Base-by-base conservation (phyloP, 352 stramenopile genomes). In the Phytopythium mirpurense region DNA sequence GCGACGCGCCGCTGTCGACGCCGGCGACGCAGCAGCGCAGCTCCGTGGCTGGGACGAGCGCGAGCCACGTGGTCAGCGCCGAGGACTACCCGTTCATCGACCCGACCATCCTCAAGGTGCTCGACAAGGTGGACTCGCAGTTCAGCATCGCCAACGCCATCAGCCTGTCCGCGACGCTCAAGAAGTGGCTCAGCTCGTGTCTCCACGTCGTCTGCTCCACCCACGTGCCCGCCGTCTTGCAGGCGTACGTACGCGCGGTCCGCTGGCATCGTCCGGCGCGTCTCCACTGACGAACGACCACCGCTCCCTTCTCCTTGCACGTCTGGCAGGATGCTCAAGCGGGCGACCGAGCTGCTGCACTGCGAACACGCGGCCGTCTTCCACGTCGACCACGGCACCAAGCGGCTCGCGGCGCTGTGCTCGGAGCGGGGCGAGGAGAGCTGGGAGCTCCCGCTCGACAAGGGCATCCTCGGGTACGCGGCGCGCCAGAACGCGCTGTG, bases 141-240 rank as follows among this genome's bases (percentile, higher is more conserved):
- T 91, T 91, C 67, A 89, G 76, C 55, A 91, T 91, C 70, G 83
- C 76, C 24, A 88, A 84, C 58, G 81, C 81, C 24, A 89, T 91
- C 59, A 72, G 72, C 12, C 58, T 91, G 10, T 73, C 78, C 0
- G 62, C 63, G 2, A 73, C 78, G 34, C 60, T 91, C 15, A 91
- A 91, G 56, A 86, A 86, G 21, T 91, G 81, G 81, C 65, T 89
- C 26, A 76, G 89, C 23, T 78, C 65, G 35, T 89, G 78, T 23
- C 65, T 83, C 18, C 70, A 82, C 52, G 51, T 88, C 29, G 70
- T 86, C 5, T 67, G 68, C 23, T 88, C 81, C 18, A 74, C 70
- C 19, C 62, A 83, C 37, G 42, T 78, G 21, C 56, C 69, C 21
- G 63, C 63, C 1, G 67, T 85, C 12, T 47, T 81, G 29, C 62